Evolutionary conservation across 495 filamentous ascomycete species (phyloP).

Genomic region (Letharia columbiana): DNA sequence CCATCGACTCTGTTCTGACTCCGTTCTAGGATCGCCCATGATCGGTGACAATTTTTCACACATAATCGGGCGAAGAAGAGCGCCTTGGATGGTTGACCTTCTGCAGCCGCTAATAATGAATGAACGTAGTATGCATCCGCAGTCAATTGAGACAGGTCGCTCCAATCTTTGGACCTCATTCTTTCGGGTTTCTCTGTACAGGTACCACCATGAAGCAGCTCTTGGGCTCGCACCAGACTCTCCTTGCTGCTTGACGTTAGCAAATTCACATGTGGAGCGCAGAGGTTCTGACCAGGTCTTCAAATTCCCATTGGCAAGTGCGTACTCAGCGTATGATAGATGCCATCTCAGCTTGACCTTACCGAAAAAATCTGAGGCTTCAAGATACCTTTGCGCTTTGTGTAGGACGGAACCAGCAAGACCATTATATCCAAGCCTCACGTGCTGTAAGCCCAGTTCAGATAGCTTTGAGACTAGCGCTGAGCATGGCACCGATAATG

Average conservation of each 20-base stretch:
- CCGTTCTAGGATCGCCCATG: slow-evolving; percentile 59
- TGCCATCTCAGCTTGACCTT: slow-evolving; percentile 50
- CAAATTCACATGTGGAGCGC: not conserved
- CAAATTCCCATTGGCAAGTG: slow-evolving; percentile 54
- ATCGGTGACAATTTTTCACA: slow-evolving; percentile 55
- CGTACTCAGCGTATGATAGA: slow-evolving; percentile 65
- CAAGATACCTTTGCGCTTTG: slow-evolving; percentile 45
- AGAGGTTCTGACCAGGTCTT: slow-evolving; percentile 27
- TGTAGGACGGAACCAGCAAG: slow-evolving; percentile 60
- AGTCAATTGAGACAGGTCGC: slow-evolving; percentile 25
- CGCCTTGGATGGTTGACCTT: slow-evolving; percentile 55
- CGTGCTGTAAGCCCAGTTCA: slow-evolving; percentile 59
- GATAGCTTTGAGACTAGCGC: slow-evolving; percentile 51
- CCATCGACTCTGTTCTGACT: slow-evolving; percentile 33
- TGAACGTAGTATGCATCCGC: slow-evolving; percentile 49
- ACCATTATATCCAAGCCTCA: slow-evolving; percentile 65
- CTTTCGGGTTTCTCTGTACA: not conserved
- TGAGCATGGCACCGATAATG: slow-evolving; percentile 37
- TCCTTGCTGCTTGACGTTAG: slow-evolving; percentile 17
- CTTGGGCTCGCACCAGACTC: slow-evolving; percentile 41
- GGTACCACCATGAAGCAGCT: not conserved
- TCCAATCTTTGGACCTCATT: slow-evolving; percentile 13
- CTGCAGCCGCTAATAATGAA: slow-evolving; percentile 55
- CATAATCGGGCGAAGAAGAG: slow-evolving; percentile 57
- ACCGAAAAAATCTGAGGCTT: slow-evolving; percentile 32